Conservation (phyloP, 2,329 filamentous ascomycete genomes). For the Penicillium digitatum region DNA sequence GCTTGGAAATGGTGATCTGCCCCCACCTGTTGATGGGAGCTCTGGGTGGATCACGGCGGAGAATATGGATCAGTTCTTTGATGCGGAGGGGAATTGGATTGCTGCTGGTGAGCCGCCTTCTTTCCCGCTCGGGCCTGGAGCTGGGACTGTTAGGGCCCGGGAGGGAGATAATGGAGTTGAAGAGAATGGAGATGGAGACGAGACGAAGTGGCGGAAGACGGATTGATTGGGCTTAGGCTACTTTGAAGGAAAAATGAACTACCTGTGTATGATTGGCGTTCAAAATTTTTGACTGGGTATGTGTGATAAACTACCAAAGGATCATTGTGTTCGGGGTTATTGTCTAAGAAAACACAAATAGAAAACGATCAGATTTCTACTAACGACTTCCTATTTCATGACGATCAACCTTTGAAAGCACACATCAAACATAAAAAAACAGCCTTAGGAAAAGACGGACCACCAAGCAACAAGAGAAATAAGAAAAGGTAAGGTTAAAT, state of each 20-base stretch:
- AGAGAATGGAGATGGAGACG: constrained; percentile 39
- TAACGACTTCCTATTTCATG: constrained; percentile 20
- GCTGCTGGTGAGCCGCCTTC: constrained; percentile 44
- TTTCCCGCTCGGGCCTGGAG: constrained; percentile 52
- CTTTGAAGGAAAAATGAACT: background rate
- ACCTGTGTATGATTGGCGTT: background rate
- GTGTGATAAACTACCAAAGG: background rate
- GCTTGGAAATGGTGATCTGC: constrained; percentile 41
- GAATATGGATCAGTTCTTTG: constrained; percentile 80
- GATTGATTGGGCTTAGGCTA: constrained; percentile 19
- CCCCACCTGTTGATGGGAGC: constrained; percentile 48
- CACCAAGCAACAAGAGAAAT: constrained; percentile 5
- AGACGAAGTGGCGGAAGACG: constrained; percentile 54
- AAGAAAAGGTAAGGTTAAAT: background rate
- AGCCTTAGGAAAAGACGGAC: background rate
- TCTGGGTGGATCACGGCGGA: constrained; percentile 71
- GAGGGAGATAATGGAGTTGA: constrained; percentile 53
- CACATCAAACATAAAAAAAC: constrained; percentile 6
- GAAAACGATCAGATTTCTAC: constrained; percentile 12
- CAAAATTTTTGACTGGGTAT: background rate
- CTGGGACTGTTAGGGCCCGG: constrained; percentile 60
- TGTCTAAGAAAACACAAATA: background rate
- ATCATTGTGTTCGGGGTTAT: background rate
- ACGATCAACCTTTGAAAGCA: constrained; percentile 12
- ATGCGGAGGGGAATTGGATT: constrained; percentile 76